Evolutionary conservation across 106 monocot species (phyloP).

Genomic region (Narthecium ossifragum): DNA sequence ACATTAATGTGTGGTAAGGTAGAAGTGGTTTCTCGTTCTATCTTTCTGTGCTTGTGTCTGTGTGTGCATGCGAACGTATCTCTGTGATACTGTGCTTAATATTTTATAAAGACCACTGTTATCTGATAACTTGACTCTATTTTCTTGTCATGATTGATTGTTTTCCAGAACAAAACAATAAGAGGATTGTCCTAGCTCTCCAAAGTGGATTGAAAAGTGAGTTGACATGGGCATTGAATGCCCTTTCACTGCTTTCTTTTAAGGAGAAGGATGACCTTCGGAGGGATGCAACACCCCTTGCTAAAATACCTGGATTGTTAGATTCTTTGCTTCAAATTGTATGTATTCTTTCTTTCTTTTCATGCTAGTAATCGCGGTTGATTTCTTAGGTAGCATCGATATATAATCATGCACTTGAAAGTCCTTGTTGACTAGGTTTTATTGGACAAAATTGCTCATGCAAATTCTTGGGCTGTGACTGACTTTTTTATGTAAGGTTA

Average conservation of each 20-base stretch:
- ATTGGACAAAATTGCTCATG: no score
- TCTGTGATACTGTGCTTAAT: slow-evolving; percentile 1
- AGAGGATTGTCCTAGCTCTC: slow-evolving; percentile 90
- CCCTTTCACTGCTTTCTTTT: slow-evolving; percentile 79
- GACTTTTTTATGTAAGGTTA: no score
- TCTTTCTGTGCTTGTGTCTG: not conserved
- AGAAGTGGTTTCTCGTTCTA: no score
- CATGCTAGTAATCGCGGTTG: no score
- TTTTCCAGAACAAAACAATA: slow-evolving; percentile 83
- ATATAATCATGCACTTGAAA: no score
- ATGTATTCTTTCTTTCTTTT: slow-evolving; percentile 31
- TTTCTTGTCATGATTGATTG: slow-evolving; percentile 1
- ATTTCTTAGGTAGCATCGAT: no score
- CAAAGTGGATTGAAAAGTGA: slow-evolving; percentile 99
- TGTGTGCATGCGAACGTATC: no score
- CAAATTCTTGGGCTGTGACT: no score
- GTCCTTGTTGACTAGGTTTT: no score
- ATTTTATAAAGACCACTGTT: not conserved
- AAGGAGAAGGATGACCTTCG: slow-evolving; percentile 96
- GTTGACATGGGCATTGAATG: slow-evolving; percentile 87
- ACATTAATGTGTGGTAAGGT: no score
- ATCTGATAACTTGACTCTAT: no score
- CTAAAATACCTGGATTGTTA: slow-evolving; percentile 82
- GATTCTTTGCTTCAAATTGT: slow-evolving; percentile 99
- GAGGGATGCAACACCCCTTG: slow-evolving; percentile 84